Evolutionary conservation across 305 asterid genomes (phyloP), one percentile per base, ranked within the genome.

Genomic region (Coffea humblotiana): DNA sequence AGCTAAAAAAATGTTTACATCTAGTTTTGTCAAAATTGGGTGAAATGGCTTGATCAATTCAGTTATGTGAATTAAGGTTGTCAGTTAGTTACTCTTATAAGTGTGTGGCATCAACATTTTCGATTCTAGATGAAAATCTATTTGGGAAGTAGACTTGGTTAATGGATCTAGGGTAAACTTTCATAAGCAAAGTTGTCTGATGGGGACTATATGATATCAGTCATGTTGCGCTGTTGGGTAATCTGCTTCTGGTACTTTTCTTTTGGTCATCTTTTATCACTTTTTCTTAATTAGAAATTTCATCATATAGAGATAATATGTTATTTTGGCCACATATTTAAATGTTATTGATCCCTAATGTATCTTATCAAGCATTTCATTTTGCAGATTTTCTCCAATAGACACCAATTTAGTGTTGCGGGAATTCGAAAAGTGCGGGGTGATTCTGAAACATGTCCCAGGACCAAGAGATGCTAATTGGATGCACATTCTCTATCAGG

Each of bases 401-500:
- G 99, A 96, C 83, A 96, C 98, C 75, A 96, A 96, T 82, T 84
- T 95, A 71, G 96, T 94, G 67, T 76, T 94, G 87, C 85, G 98
- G 80, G 99, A 96, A 87, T 93, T 96, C 73, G 99, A 96, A 83
- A 96, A 94, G 79, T 96, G 93, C 69, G 98, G 99, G 58, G 84
- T 91, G 80, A 93, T 96, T 85, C 85, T 96, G 84, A 94, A 91
- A 79, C 98, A 96, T 80, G 87, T 96, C 87, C 96, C 98, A 77
- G 99, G 99, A 67, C 97, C 98, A 76, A 90, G 98, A 89, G 90
- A 89, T 76, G 94, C 99, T 81, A 96, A 96, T 81, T 96, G 99
- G 99, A 96, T 94, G 97, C 97, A 96, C 85, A 90, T 96, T 83
- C 85, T 96, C 29, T 96, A 96, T 82, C 97, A 94, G 99, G 99